These are phyloP conservation scores for Calocybe gambosa DNA, from an alignment of 1,284 basidiomycete genomes.

Conservation along the genomic window DNA sequence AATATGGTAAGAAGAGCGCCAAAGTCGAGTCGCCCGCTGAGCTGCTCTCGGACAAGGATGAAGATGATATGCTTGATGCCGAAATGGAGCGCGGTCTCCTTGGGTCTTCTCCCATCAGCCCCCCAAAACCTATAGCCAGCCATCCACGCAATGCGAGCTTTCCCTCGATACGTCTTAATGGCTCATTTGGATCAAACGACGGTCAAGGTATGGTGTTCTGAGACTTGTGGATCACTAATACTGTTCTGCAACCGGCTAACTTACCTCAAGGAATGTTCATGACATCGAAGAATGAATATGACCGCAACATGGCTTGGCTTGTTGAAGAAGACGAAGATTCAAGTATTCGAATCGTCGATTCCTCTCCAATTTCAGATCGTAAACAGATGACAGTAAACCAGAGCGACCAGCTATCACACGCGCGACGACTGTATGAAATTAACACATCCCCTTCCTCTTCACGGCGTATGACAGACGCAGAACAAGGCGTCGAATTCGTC, in stretches of 20 bases:
- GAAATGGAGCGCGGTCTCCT: conserved; percentile 39
- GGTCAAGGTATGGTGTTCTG: conserved; percentile 9
- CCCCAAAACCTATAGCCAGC: not conserved
- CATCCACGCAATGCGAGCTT: not conserved
- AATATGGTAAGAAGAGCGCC: conserved; percentile 23
- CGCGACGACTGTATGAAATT: not conserved
- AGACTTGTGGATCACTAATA: not conserved
- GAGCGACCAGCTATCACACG: not conserved
- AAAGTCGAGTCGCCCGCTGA: conserved; percentile 26
- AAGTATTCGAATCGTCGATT: conserved; percentile 43
- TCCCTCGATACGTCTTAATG: not conserved
- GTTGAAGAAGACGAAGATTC: conserved; percentile 57
- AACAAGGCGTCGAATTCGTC: conserved; percentile 21
- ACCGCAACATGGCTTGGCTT: conserved; percentile 50
- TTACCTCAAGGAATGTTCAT: not conserved
- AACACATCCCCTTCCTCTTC: not conserved
- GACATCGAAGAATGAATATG: not conserved
- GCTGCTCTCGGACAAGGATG: conserved; percentile 35
- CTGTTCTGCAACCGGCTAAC: not conserved
- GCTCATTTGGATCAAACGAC: conserved; percentile 18
- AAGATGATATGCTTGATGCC: conserved; percentile 51
- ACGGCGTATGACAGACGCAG: conserved; percentile 6
- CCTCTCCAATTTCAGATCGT: conserved; percentile 33
- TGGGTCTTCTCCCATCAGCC: not conserved
- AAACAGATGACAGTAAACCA: not conserved